These are phyloP conservation scores for Boletus huronensis DNA, from an alignment of 768 basidiomycete genomes.

Conservation along the genomic window DNA sequence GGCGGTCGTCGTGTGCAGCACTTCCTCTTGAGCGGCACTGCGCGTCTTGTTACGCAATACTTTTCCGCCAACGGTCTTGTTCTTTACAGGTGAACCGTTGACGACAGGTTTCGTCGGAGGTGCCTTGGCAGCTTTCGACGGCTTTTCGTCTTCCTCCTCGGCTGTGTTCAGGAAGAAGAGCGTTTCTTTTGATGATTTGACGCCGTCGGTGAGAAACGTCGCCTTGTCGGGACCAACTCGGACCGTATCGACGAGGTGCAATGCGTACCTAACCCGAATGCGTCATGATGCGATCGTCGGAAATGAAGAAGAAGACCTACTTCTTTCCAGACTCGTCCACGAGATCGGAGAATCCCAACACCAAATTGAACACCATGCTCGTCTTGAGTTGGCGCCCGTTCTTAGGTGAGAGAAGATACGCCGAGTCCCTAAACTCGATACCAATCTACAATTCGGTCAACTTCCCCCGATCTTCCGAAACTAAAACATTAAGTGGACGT, in stretches of 20 bases:
- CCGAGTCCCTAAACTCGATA: slow-evolving; percentile 89
- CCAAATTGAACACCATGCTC: slow-evolving; percentile 84
- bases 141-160: slow-evolving; percentile 50
- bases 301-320: slow-evolving; percentile 38
- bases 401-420: slow-evolving; percentile 80
- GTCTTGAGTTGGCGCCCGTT: slow-evolving; percentile 66
- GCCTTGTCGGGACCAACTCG: slow-evolving; percentile 66
- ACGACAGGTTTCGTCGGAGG: slow-evolving; percentile 45
- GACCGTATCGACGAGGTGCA: slow-evolving; percentile 88
- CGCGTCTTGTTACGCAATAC: slow-evolving; percentile 89
- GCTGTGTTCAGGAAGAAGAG: slow-evolving; percentile 78
- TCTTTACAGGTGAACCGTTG: slow-evolving; percentile 68
- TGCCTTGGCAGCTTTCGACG: slow-evolving; percentile 54
- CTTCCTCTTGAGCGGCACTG: slow-evolving; percentile 81
- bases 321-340: slow-evolving; percentile 73
- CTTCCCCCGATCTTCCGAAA: not conserved
- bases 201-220: slow-evolving; percentile 75
- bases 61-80: slow-evolving; percentile 77
- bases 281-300: not conserved
- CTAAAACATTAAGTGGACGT: slow-evolving; percentile 27
- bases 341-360: slow-evolving; percentile 82
- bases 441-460: slow-evolving; percentile 63
- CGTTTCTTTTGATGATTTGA: slow-evolving; percentile 80
- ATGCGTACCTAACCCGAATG: slow-evolving; percentile 59
- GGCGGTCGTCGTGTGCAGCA: slow-evolving; percentile 70